Base-by-base conservation (phyloP, 192 early-diverging fungal genomes). In the Mortierella antarctica region DNA sequence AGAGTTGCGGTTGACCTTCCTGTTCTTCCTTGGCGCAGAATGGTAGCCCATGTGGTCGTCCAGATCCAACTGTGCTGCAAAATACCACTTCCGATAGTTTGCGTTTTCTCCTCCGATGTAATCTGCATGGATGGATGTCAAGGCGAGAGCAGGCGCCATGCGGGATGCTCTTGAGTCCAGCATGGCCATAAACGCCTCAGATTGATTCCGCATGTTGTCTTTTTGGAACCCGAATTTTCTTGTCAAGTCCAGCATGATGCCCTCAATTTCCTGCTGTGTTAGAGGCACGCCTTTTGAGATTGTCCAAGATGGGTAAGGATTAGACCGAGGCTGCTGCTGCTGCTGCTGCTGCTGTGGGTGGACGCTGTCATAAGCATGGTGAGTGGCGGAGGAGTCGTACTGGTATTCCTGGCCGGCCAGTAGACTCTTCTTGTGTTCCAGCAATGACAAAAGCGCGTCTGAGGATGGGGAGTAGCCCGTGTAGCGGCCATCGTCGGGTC, bases 41-140 rank as follows among this genome's bases (percentile, higher is more conserved):
- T 82, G 74, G 42, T 82, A 74, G 6, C 79, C 79, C 60, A 76
- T 70, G 6, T 82, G 84, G 61, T 87, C 88, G 53, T 89, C 83
- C 65, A 88, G 74, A 65, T 92, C 89, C 23, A 92, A 78, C 68
- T 91, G 89, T 10, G 92, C 87, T 40, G 91, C 91, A 83, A 95
- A 93, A 81, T 91, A 95, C 93, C 93, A 95, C 62, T 90, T 91
- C 18, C 92, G 87, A 76, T 93, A 95, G 85, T 95, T 95, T 62
- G 92, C 89, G 58, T 92, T 82, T 68, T 92, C 91, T 49, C 93
- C 93, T 60, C 92, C 93, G 70, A 95, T 89, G 67, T 91, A 93
- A 72, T 95, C 93, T 11, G 92, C 91, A 71, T 95, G 92, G 17
- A 95, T 71, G 50, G 90, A 91, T 23, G 91, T 80, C 51, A 95